phyloP scores from a whole-genome alignment of 768 basidiomycete genomes.

The Auriscalpium vulgare region DNA sequence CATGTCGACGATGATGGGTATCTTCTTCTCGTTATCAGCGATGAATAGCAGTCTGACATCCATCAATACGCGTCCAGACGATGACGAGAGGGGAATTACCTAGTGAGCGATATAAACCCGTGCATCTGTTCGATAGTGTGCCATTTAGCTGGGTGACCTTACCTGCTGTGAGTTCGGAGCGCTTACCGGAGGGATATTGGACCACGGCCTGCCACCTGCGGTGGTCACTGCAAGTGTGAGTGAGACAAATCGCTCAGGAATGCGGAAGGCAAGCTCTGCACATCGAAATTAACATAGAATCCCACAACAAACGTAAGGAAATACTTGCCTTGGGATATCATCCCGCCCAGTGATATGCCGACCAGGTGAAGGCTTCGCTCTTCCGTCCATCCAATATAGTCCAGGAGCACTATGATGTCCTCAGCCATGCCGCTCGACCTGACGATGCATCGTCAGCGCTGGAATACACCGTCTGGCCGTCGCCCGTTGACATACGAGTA shows the following conservation, averaged over 20 bases:
- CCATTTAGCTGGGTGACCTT: background rate
- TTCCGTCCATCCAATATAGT: slow-evolving; percentile 65
- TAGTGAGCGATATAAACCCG: slow-evolving; percentile 7
- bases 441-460: background rate
- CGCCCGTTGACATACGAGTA: slow-evolving; percentile 51
- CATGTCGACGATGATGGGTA: slow-evolving; percentile 46
- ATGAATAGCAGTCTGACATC: slow-evolving; percentile 31
- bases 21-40: slow-evolving; percentile 37
- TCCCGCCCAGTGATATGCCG: slow-evolving; percentile 72
- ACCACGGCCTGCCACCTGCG: slow-evolving; percentile 48
- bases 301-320: background rate
- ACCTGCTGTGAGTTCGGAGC: background rate
- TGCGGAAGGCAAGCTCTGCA: slow-evolving; percentile 58
- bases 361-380: slow-evolving; percentile 59
- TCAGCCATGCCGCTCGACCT: slow-evolving; percentile 77
- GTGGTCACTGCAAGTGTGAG: slow-evolving; percentile 65
- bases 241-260: slow-evolving; percentile 60
- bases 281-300: background rate
- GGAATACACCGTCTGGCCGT: too few relatives aligned
- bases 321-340: slow-evolving; percentile 68
- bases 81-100: slow-evolving; percentile 4
- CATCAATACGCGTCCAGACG: slow-evolving; percentile 11
- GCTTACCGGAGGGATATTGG: slow-evolving; percentile 58
- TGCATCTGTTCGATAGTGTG: slow-evolving; percentile 13
- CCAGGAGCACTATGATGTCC: slow-evolving; percentile 57